Percentiles rank a stretch among this genome's conserved stretches.
These are phyloP conservation scores for Coniochaeta sp. DNA, from an alignment of 2,329 filamentous ascomycete species.

Conservation along the genomic window DNA sequence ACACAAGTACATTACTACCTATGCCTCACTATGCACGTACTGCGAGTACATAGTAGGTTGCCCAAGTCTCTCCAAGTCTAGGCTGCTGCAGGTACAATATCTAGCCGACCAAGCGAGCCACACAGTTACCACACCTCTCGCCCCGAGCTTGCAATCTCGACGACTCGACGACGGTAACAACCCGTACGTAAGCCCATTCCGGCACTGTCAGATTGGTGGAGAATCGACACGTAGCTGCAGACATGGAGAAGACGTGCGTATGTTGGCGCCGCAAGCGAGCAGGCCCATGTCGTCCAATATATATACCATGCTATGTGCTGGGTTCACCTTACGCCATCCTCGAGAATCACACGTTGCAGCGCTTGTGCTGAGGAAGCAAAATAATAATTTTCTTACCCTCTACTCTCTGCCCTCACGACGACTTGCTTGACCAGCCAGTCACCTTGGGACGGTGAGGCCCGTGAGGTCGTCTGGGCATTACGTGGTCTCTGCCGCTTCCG, in stretches of 20 bases:
- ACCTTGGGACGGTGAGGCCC: no score
- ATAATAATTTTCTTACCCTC: background rate
- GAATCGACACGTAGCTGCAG: background rate
- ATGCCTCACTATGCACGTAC: no score
- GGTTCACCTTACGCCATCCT: background rate
- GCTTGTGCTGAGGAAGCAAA: background rate
- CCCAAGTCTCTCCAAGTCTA: background rate
- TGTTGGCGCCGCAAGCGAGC: background rate
- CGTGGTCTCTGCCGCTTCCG: background rate
- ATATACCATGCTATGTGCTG: background rate
- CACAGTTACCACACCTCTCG: no score
- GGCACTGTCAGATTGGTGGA: background rate
- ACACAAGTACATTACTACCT: no score
- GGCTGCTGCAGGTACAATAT: slow-evolving; percentile 3
- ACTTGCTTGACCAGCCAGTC: no score
- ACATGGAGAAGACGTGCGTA: background rate
- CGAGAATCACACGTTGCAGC: slow-evolving; percentile 3
- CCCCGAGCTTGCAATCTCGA: background rate
- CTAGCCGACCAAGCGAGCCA: background rate
- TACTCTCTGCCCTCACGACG: background rate
- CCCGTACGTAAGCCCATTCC: background rate
- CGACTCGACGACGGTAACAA: background rate
- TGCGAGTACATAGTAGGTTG: no score
- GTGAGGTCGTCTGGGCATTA: background rate
- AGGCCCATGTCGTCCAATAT: background rate